Evolutionary conservation across 208 protist genomes (phyloP), one percentile per base, ranked within the genome.

Genomic region (Acanthamoeba sp.): DNA sequence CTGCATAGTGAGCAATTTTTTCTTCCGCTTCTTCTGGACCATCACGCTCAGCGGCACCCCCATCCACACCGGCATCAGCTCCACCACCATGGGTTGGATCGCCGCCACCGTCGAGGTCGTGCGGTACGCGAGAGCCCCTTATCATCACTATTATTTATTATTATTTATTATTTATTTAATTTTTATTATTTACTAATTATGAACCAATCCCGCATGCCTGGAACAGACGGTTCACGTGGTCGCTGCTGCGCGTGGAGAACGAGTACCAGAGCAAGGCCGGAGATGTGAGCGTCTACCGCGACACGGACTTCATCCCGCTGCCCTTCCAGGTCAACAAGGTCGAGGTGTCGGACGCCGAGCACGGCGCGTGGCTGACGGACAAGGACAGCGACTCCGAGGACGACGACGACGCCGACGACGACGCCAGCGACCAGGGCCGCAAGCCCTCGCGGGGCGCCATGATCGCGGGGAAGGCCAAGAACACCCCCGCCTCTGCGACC

Each of bases 231-330:
- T 91, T 91, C 27, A 59, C 45, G 40, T 91, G 85, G 85, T 71
- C 52, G 0, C 22, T 91, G 55, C n/a, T 91, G 45, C 48, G 85
- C 20, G 85, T 91, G 50, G 85, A 91, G 55, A 71, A 91, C 34
- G 85, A 91, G 40, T 69, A 45, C 52, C 45, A 71, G 85, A 71
- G 85, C 85, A 91, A 59, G 52, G 55, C 85, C 9, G 38, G 85
- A 0, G 34, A 62, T 42, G 55, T 71, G 85, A 40, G 34, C 12
- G 40, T 50, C 50, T 91, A 71, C 52, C 85, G 85, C 85, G 85
- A 91, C 29, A 91, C 85, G 7, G 85, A 91, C 38, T 91, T 91
- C 85, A 91, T 91, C 29, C 85, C 85, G 14, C 52, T 91, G 24
- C 85, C 85, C 40, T 91, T 91, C 40, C 64, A 73, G 64, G 64